Conservation (phyloP, 352 stramenopile species). For the Chrysophaeum taylorii region DNA sequence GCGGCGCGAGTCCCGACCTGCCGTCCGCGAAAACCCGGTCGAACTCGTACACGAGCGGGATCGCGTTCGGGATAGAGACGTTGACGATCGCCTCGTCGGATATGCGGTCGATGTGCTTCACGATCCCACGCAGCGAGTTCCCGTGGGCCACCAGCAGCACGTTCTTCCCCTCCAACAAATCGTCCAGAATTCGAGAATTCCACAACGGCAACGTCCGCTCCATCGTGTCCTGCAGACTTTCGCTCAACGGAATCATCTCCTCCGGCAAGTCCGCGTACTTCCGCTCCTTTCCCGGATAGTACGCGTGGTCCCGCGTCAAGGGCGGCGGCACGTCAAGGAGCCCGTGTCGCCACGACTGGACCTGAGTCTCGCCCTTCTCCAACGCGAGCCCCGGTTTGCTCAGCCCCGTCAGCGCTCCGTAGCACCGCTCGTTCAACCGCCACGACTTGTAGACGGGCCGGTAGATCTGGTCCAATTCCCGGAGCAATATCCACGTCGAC, state of each 20-base stretch:
- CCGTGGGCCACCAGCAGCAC: constrained; percentile 86
- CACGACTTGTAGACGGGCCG: constrained; percentile 74
- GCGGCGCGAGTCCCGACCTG: not conserved
- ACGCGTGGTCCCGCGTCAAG: constrained; percentile 63
- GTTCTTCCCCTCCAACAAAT: constrained; percentile 78
- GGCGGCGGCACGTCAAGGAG: constrained; percentile 72
- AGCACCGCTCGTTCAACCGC: constrained; percentile 78
- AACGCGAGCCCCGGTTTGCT: constrained; percentile 70
- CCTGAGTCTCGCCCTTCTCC: constrained; percentile 69
- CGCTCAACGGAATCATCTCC: constrained; percentile 69
- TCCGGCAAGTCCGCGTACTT: constrained; percentile 71
- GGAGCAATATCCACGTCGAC: constrained; percentile 80
- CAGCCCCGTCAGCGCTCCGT: constrained; percentile 67
- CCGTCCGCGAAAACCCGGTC: constrained; percentile 25
- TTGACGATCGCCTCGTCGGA: constrained; percentile 80
- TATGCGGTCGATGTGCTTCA: constrained; percentile 85
- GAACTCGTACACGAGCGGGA: constrained; percentile 67
- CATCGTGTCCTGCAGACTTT: constrained; percentile 82
- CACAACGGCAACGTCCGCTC: constrained; percentile 78
- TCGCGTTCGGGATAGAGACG: constrained; percentile 83
- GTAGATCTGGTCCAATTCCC: constrained; percentile 81
- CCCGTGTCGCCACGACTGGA: constrained; percentile 73
- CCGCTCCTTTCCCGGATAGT: constrained; percentile 77
- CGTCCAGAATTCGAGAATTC: constrained; percentile 74
- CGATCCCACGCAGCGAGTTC: constrained; percentile 77